phyloP scores from a whole-genome alignment of 768 basidiomycete genomes.

The Lactarius psammicola region DNA sequence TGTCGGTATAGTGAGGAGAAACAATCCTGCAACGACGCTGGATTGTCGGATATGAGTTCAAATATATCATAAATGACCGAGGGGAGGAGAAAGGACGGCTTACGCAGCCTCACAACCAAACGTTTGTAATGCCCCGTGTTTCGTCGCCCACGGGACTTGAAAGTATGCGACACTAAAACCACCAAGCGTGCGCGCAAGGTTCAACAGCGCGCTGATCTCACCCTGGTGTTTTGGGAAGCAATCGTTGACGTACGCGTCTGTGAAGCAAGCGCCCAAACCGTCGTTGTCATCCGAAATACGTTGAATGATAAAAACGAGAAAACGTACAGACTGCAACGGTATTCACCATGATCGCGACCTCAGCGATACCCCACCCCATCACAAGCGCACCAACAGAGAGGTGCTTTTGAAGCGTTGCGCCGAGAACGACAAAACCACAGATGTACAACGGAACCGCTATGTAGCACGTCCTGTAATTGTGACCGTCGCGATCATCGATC shows the following conservation, averaged over 20 bases:
- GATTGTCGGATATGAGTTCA: not conserved
- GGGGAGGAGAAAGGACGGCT: conserved; percentile 31
- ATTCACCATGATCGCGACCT: conserved; percentile 55
- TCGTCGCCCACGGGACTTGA: conserved; percentile 63
- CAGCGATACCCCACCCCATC: conserved; percentile 67
- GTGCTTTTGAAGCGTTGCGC: conserved; percentile 53
- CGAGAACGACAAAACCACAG: conserved; percentile 58
- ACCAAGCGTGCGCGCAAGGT: conserved; percentile 53
- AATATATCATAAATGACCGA: not conserved
- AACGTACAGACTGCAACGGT: conserved; percentile 61
- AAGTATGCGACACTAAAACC: conserved; percentile 67
- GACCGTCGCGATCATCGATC: not conserved
- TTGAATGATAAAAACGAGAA: conserved; percentile 23
- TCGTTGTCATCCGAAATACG: too few relatives aligned
- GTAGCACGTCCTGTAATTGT: conserved; percentile 52
- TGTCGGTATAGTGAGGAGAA: conserved; percentile 50
- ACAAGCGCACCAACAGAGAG: conserved; percentile 52
- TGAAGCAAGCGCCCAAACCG: not conserved
- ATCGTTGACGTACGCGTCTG: conserved; percentile 50
- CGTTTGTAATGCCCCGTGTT: conserved; percentile 58
- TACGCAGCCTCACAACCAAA: conserved; percentile 63
- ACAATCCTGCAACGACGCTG: conserved; percentile 51
- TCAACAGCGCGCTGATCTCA: conserved; percentile 61
- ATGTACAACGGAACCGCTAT: conserved; percentile 59
- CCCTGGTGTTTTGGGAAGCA: conserved; percentile 53